phyloP scores from a whole-genome alignment of 2,329 filamentous ascomycete genomes.

The Pseudogymnoascus sp. region DNA sequence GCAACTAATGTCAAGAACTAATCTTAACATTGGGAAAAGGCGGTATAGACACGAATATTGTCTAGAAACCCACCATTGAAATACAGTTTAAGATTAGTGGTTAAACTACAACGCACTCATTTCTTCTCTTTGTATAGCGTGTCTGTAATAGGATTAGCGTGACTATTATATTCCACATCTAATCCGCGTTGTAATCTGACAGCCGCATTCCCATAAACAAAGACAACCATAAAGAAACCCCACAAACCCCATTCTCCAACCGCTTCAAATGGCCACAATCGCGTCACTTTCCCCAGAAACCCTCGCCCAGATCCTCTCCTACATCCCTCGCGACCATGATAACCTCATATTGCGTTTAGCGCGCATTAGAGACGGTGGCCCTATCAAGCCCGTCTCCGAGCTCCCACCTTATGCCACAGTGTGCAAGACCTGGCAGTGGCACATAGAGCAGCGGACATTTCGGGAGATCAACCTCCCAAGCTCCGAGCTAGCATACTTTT shows the following conservation, averaged over 20 bases:
- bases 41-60: not conserved
- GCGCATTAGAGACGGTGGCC: constrained; percentile 1
- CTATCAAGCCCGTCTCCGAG: constrained; percentile 4
- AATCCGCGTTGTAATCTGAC: not conserved
- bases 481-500: constrained; percentile 14
- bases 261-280: constrained; percentile 6
- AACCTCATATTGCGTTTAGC: not conserved
- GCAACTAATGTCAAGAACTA: not conserved
- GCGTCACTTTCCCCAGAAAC: constrained; percentile 9
- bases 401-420: constrained; percentile 18
- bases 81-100: not conserved
- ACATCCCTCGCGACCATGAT: constrained; percentile 1
- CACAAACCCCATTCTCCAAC: not conserved
- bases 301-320: not conserved
- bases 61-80: not conserved
- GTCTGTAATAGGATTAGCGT: not conserved
- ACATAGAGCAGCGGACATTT: constrained; percentile 18
- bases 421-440: constrained; percentile 17
- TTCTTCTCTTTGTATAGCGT: not conserved
- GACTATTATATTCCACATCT: not conserved
- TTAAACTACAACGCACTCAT: not conserved
- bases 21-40: not conserved
- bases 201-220: not conserved
- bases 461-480: constrained; percentile 15
- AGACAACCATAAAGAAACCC: not conserved